Base-by-base conservation (phyloP, 306 rosid species). In the Benincasa hispida region DNA sequence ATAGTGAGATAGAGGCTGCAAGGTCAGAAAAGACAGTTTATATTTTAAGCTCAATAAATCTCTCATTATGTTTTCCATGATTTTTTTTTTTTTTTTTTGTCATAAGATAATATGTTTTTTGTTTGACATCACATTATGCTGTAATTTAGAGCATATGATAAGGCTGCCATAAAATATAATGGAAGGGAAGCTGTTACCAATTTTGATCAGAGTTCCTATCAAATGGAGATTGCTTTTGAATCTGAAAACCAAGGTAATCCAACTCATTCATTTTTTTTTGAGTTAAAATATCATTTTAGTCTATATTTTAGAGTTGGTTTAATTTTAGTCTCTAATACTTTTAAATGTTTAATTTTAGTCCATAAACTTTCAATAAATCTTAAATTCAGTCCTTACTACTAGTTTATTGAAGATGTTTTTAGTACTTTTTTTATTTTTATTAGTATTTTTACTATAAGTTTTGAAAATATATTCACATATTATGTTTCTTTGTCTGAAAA, bases 1-100 rank as follows among this genome's bases (percentile, higher is more conserved):
- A 88, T 77, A 93, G 92, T 76, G 98, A 93, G 80, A 65, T 88
- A 77, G 98, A 93, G 75, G 98, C 98, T 80, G 98, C 98, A 89
- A 93, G 98, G 98, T 89, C 85, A 48, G 51, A 72, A 34, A 72
- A 84, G 47, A 22, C 66, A 59, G 14, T 76, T 57, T n/a, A 37
- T 39, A 10, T 0, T 51, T 79, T 77, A 37, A 60, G 45, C 79
- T 82, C 50, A 56, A 67, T 54, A 65, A 61, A 53, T 47, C 1
- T 6, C 2, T 17, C 12, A 32, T 61, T 10, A 12, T 39, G 8
- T 7, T 60, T 60, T n/a, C 41, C 39, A 60, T 60, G 68, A 14
- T 4, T 30, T 28, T 4, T n/a, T 58, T 24, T 10, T 8, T 62
- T 19, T 24, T 9, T 27, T 30, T 30, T 25, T 19, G 11, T 7